Base-by-base conservation (phyloP, 495 filamentous ascomycete species). In the Penicillium mononematosum region DNA sequence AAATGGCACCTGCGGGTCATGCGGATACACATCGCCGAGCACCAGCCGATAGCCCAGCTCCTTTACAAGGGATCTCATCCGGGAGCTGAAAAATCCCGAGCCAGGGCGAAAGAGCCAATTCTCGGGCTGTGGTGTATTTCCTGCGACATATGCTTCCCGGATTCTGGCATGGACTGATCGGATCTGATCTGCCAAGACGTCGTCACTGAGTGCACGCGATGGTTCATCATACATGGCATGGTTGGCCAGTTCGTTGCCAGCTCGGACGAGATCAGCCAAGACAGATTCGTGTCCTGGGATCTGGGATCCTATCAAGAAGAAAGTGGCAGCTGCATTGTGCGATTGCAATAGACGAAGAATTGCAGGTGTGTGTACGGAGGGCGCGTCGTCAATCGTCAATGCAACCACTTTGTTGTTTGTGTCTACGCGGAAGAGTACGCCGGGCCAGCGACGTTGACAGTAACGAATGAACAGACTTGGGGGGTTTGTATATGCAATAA, bases 141-240 rank as follows among this genome's bases (percentile, higher is more conserved):
- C 62, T 29, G 75, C 71, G 27, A 61, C 48, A 62, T 92, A 90
- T 2, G 82, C 82, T 1, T 62, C 68, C 29, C 70, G 63, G 42
- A 92, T 85, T 56, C 78, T 70, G 0, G 48, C 49, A 52, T 83
- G 72, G 12, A 81, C 76, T 2, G 60, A 50, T 8, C 45, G 56
- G 12, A 83, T 76, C 54, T 82, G 72, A 3, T 66, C 67, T 4
- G 53, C 44, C 11, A 82, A 67, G 2, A 62, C 59, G 5, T 57
- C 64, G 24, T 78, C 60, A 45, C 61, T 67, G 14, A 82, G 56
- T 7, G 65, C 70, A 51, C 82, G 73, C 24, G 83, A 85, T 5
- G 88, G 83, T 72, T 93, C 89, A 72, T 96, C 90, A 65, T 80
- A 77, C 88, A 92, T 91, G 4, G 86, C 91, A 69, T 96, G 91